phyloP scores from a whole-genome alignment of 2,329 filamentous ascomycete genomes.

The Cladophialophora exuberans region DNA sequence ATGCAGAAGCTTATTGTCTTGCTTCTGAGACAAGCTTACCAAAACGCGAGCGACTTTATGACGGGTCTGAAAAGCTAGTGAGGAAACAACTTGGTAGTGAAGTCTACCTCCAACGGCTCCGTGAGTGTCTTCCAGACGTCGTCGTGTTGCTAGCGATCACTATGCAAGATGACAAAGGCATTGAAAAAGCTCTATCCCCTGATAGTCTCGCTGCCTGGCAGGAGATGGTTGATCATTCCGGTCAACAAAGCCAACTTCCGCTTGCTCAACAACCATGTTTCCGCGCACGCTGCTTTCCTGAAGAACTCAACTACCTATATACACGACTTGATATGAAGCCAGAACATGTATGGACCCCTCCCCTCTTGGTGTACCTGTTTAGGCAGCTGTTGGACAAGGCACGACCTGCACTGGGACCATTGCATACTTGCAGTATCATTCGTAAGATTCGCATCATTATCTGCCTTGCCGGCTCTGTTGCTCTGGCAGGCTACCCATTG shows the following conservation, averaged over 20 bases:
- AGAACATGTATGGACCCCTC: constrained; percentile 71
- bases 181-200: constrained; percentile 66
- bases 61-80: constrained; percentile 66
- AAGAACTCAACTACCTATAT: constrained; percentile 78
- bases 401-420: constrained; percentile 78
- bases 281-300: constrained; percentile 73
- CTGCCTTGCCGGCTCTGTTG: constrained; percentile 72
- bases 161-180: constrained; percentile 74
- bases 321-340: constrained; percentile 69
- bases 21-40: constrained; percentile 68
- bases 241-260: constrained; percentile 68
- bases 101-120: constrained; percentile 64
- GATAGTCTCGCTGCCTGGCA: constrained; percentile 49
- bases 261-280: constrained; percentile 87
- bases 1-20: constrained; percentile 80
- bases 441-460: constrained; percentile 83
- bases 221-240: constrained; percentile 69
- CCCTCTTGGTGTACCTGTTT: constrained; percentile 72
- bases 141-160: constrained; percentile 75
- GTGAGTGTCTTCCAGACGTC: constrained; percentile 74
- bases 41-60: constrained; percentile 48
- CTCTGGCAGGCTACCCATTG: constrained; percentile 77
- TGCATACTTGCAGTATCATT: constrained; percentile 84
- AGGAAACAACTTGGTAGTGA: constrained; percentile 71
- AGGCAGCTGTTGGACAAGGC: constrained; percentile 80